A percentile compares a stretch with the other conserved stretches of the same genome.
phyloP scores from a whole-genome alignment of 345 rosid species.

The Brassica carinata region DNA sequence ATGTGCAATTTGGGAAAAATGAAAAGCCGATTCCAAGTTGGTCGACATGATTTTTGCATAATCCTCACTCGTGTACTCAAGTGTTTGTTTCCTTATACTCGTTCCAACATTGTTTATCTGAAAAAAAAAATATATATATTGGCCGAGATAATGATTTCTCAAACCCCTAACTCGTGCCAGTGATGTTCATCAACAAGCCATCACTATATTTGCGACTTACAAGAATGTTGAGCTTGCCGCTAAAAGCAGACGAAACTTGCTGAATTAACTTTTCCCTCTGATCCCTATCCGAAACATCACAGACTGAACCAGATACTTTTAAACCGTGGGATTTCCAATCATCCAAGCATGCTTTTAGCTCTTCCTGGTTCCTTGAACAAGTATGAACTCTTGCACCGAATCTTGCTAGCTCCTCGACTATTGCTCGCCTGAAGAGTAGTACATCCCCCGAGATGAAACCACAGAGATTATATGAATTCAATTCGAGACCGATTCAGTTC shows the following conservation, averaged over 20 bases:
- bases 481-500: too few relatives aligned
- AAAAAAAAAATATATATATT: neutral
- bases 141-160: too few relatives aligned
- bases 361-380: constrained; percentile 73
- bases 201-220: constrained; percentile 28
- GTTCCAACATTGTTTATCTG: constrained; percentile 91
- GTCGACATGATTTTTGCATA: constrained; percentile 57
- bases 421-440: constrained; percentile 49
- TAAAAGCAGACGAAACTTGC: constrained; percentile 52
- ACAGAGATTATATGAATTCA: too few relatives aligned
- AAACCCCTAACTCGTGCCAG: too few relatives aligned
- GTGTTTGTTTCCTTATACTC: constrained; percentile 73
- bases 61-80: constrained; percentile 71
- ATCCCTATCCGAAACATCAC: constrained; percentile 55
- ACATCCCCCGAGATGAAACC: too few relatives aligned
- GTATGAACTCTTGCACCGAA: constrained; percentile 75
- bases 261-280: constrained; percentile 59
- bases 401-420: constrained; percentile 76
- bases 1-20: constrained; percentile 75
- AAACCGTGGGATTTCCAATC: constrained; percentile 62
- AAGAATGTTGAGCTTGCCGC: constrained; percentile 69
- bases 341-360: constrained; percentile 57
- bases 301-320: constrained; percentile 70
- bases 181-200: too few relatives aligned
- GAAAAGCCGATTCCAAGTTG: constrained; percentile 79